These are phyloP conservation scores for Takashimella tepidaria DNA, from an alignment of 1,284 basidiomycete genomes.

Conservation along the genomic window DNA sequence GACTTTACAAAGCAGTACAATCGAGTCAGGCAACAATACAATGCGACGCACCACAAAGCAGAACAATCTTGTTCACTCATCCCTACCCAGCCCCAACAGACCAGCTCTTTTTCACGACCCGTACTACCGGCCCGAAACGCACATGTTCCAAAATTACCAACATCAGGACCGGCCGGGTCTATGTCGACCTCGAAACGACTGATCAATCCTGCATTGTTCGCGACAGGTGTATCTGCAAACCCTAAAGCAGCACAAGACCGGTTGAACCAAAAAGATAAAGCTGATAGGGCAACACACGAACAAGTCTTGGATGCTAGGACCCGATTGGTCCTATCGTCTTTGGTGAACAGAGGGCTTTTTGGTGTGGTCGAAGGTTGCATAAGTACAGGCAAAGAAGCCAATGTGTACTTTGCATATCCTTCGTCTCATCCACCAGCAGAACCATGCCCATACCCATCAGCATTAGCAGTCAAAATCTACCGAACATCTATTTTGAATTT, in stretches of 20 bases:
- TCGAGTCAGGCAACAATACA: conserved; percentile 69
- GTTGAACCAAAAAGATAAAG: conserved; percentile 85
- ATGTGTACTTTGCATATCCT: conserved; percentile 82
- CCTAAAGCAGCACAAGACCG: conserved; percentile 80
- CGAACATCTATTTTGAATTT: conserved; percentile 97
- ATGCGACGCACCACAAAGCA: conserved; percentile 4
- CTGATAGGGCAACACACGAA: conserved; percentile 87
- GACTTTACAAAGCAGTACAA: conserved; percentile 98
- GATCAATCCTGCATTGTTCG: conserved; percentile 54
- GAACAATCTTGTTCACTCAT: not conserved
- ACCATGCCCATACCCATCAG: conserved; percentile 52
- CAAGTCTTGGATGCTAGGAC: conserved; percentile 91
- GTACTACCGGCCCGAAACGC: conserved; percentile 35
- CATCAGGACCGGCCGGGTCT: conserved; percentile 23
- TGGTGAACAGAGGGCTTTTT: conserved; percentile 80
- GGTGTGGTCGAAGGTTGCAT: conserved; percentile 88
- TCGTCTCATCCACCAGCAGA: conserved; percentile 52
- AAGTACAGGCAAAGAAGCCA: conserved; percentile 94
- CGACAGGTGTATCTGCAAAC: conserved; percentile 74
- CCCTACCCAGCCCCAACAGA: conserved; percentile 16
- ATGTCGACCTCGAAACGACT: conserved; percentile 63
- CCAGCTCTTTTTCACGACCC: not conserved
- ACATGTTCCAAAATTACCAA: conserved; percentile 39
- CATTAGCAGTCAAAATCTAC: conserved; percentile 94
- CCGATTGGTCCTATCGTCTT: conserved; percentile 82